Conservation (phyloP, 805 yeast species). For the Priceomyces castillae region DNA sequence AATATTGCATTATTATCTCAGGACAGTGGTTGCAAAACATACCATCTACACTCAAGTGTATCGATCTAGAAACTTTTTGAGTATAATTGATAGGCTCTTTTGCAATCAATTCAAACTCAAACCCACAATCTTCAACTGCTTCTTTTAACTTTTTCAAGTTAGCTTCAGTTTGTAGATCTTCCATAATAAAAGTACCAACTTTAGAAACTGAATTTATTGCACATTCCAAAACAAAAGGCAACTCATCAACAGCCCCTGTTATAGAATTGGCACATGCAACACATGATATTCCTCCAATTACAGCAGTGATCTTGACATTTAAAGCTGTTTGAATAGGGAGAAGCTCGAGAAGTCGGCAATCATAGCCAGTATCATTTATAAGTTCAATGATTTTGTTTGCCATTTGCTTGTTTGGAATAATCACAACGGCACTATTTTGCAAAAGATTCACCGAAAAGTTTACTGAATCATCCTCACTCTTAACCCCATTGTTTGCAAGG, state of each 20-base stretch:
- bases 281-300: slow-evolving; percentile 74
- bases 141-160: slow-evolving; percentile 43
- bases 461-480: slow-evolving; percentile 14
- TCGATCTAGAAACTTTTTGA: slow-evolving; percentile 51
- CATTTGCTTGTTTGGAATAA: slow-evolving; percentile 50
- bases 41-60: slow-evolving; percentile 56
- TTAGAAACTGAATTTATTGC: slow-evolving; percentile 60
- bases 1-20: slow-evolving; percentile 45
- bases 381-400: slow-evolving; percentile 30
- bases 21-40: slow-evolving; percentile 77
- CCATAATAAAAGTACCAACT: slow-evolving; percentile 59
- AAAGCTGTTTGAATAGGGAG: slow-evolving; percentile 53
- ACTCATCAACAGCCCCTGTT: slow-evolving; percentile 39
- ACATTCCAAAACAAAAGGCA: slow-evolving; percentile 53
- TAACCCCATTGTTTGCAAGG: slow-evolving; percentile 2
- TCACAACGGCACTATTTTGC: slow-evolving; percentile 50
- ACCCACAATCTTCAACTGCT: slow-evolving; percentile 65
- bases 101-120: slow-evolving; percentile 51
- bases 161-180: slow-evolving; percentile 26
- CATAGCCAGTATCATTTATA: slow-evolving; percentile 35
- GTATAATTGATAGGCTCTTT: slow-evolving; percentile 45
- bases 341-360: slow-evolving; percentile 54
- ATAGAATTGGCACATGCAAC: slow-evolving; percentile 67
- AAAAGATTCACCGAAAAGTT: slow-evolving; percentile 50
- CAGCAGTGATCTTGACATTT: slow-evolving; percentile 53